Evolutionary conservation across 106 monocot species (phyloP).

Genomic region (Agapanthus africanus): DNA sequence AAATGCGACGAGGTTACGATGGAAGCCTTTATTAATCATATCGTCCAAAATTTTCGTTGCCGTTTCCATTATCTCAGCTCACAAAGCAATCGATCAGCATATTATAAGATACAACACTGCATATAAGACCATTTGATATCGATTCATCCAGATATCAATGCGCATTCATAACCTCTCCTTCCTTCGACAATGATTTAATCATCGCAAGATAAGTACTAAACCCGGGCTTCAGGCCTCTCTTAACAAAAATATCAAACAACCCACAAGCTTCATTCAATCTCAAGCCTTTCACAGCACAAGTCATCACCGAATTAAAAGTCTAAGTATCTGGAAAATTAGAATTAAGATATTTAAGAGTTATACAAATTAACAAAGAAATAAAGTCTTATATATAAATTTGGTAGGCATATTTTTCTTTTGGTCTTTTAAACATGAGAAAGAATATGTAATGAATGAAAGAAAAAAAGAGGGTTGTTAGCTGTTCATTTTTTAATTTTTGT

Average conservation of each 20-base stretch:
- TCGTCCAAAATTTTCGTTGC: conserved; percentile 46
- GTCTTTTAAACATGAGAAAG: no score
- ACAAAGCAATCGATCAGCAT: conserved; percentile 66
- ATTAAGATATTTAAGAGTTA: no score
- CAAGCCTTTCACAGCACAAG: conserved; percentile 39
- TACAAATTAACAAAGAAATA: no score
- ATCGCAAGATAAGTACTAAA: conserved; percentile 52
- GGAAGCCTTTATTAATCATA: conserved; percentile 45
- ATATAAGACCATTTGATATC: conserved; percentile 32
- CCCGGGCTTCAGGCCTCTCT: conserved; percentile 61
- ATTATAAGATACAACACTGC: conserved; percentile 73
- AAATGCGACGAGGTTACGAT: conserved; percentile 66
- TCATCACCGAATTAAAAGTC: conserved; percentile 42
- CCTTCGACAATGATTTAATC: conserved; percentile 28
- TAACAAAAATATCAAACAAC: conserved; percentile 55
- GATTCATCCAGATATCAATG: conserved; percentile 30
- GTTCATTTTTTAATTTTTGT: no score
- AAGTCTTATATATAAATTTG: no score
- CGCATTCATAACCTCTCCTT: conserved; percentile 30
- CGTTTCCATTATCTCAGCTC: conserved; percentile 45
- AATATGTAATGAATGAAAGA: no score
- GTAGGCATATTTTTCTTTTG: no score
- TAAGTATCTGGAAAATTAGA: conserved; percentile 36
- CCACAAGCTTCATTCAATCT: conserved; percentile 27
- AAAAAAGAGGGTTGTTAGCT: no score